These are phyloP conservation scores for Diaporthe longicolla DNA, from an alignment of 2,329 filamentous ascomycete genomes.

Conservation along the genomic window DNA sequence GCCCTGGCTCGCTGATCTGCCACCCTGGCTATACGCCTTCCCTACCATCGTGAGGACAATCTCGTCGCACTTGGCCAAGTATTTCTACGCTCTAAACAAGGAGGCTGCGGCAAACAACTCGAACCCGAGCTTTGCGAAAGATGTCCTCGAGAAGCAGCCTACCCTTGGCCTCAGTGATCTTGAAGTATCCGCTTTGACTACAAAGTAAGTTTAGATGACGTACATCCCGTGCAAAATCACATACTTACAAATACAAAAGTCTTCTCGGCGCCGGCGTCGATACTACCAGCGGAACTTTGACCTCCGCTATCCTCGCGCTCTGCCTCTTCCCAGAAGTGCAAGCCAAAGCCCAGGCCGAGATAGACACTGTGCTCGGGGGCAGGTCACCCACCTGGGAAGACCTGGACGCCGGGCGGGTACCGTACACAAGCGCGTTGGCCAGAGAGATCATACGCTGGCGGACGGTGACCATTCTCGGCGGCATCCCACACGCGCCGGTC, in stretches of 20 bases:
- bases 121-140: constrained; percentile 31
- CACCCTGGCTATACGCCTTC: constrained; percentile 24
- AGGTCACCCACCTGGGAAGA: constrained; percentile 31
- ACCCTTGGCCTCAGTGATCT: constrained; percentile 1
- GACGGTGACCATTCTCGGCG: constrained; percentile 20
- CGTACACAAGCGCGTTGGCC: constrained; percentile 19
- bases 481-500: constrained; percentile 3
- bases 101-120: constrained; percentile 17
- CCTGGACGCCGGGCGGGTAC: constrained; percentile 1
- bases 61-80: constrained; percentile 15
- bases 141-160: constrained; percentile 16
- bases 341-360: constrained; percentile 28
- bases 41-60: constrained; percentile 16
- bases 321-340: constrained; percentile 27
- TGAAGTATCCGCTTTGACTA: constrained; percentile 2
- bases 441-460: constrained; percentile 32
- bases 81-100: constrained; percentile 28
- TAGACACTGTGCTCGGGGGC: constrained; percentile 24
- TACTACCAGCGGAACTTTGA: constrained; percentile 7
- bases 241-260: constrained; percentile 3
- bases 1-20: constrained; percentile 26
- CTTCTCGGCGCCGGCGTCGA: constrained; percentile 15
- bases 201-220: constrained; percentile 17
- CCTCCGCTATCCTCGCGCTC: constrained; percentile 20
- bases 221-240: background rate